Evolutionary conservation across 345 rosid genomes (phyloP), one percentile per base, ranked within the genome.

Genomic region (Citrus unshiu): DNA sequence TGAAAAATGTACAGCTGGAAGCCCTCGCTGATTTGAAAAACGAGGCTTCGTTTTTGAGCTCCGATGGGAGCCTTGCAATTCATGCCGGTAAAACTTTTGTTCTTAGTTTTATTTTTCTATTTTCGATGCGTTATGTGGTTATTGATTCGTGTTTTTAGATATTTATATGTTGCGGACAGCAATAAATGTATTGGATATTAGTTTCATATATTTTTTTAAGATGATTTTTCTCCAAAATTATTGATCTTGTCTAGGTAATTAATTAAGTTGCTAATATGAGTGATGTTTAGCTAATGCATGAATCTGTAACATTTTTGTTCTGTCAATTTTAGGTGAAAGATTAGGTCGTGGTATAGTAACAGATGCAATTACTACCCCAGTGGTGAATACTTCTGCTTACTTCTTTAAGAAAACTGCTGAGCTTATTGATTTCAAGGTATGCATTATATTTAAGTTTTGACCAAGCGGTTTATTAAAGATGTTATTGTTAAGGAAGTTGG

Each of bases 281-380:
- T 35, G 19, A 58, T 10, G 7, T 25, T 14, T 30, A 69, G 59
- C 21, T 21, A 46, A 5, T 81, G 69, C 57, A 65, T 75, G 67
- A 80, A 34, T 61, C 60, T 10, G 68, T 25, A 30, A 21, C 35
- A 35, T 59, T 70, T 46, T 29, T 19, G 56, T 70, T 27, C 77
- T 54, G 21, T 59, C 74, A 68, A 14, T 34, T 69, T 54, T 80
- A 96, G 99, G 98, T 80, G 99, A 96, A 73, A 87, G 98, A 83
- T 90, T 93, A 79, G 99, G 98, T 72, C 95, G 99, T 73, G 95
- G 97, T 61, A 94, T 96, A 74, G 97, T 92, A 59, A 96, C 97
- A 4, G 99, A 96, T 91, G 98, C 97, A 77, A 94, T 96, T 78
- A 94, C 99, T 6, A 96, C 99, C 21, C 99, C 98, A 2, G 94